A percentile compares a stretch with the other conserved stretches of the same genome.
phyloP scores from a whole-genome alignment of 768 basidiomycete genomes.

The Psilocybe sp. region DNA sequence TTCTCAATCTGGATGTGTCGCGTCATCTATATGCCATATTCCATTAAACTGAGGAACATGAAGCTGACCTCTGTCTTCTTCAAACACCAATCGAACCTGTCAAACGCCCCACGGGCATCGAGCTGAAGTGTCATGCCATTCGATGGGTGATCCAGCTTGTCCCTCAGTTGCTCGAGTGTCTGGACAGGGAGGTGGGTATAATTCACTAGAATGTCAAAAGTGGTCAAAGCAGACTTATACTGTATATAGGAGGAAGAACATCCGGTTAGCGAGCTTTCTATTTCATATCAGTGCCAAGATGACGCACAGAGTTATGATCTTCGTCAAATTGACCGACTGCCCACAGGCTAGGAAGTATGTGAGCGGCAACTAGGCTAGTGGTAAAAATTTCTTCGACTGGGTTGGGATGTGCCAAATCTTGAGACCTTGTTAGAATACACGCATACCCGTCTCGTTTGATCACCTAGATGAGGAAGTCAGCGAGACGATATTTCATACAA shows the following conservation, averaged over 20 bases:
- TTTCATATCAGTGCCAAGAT: not conserved
- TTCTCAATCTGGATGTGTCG: conserved; percentile 2
- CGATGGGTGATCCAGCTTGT: conserved; percentile 3
- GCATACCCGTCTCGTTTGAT: conserved; percentile 10
- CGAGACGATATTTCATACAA: not conserved
- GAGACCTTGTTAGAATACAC: conserved; percentile 11
- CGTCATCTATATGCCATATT: conserved; percentile 3
- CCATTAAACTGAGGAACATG: not conserved
- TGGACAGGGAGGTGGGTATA: conserved; percentile 2
- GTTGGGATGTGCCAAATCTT: conserved; percentile 6
- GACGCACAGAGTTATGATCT: conserved; percentile 6
- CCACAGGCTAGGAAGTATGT: conserved; percentile 10
- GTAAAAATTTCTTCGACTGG: not conserved
- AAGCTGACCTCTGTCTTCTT: conserved; percentile 7
- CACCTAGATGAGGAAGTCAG: conserved; percentile 9
- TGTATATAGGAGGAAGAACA: not conserved
- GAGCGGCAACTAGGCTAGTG: not conserved
- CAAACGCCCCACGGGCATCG: conserved; percentile 2
- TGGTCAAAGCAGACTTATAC: conserved; percentile 8
- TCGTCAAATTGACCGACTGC: conserved; percentile 6
- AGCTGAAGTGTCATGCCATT: conserved; percentile 10
- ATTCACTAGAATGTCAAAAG: conserved; percentile 10
- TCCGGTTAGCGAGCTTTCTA: not conserved
- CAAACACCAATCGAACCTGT: conserved; percentile 12
- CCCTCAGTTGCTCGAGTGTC: conserved; percentile 6